Conservation (phyloP, 345 rosid genomes). For the Eucalyptus marginata region DNA sequence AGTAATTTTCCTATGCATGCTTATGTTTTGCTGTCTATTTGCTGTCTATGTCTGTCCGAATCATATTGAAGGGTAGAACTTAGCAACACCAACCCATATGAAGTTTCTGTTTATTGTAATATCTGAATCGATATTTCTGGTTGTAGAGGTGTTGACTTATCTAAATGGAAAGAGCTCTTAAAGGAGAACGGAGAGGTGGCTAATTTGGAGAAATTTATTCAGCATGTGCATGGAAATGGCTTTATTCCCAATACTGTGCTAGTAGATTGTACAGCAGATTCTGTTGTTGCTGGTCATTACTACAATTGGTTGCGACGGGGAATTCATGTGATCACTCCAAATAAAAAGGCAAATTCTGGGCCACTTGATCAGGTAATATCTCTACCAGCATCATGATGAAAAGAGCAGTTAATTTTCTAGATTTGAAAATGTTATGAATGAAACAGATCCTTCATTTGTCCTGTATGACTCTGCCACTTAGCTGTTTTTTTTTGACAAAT, state of each 20-base stretch:
- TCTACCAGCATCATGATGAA: not conserved
- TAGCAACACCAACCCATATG: not conserved
- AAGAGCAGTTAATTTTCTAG: not conserved
- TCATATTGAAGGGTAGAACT: not conserved
- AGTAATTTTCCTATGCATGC: not conserved
- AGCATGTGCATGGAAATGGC: conserved; percentile 80
- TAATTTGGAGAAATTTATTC: conserved; percentile 65
- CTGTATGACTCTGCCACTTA: not conserved
- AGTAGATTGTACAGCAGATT: conserved; percentile 98
- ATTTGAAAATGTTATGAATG: not conserved
- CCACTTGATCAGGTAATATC: conserved; percentile 84
- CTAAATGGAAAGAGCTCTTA: conserved; percentile 73
- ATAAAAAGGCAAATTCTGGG: conserved; percentile 97
- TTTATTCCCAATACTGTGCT: conserved; percentile 90
- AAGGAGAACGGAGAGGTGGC: conserved; percentile 64
- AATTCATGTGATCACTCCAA: conserved; percentile 93
- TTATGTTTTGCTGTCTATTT: not conserved
- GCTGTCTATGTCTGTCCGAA: not conserved
- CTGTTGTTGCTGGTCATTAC: conserved; percentile 64
- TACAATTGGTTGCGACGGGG: conserved; percentile 86
- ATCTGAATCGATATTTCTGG: not conserved
- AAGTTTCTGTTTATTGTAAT: not conserved
- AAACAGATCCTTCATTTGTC: not conserved
- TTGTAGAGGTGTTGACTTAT: conserved; percentile 72
- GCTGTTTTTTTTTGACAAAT: not conserved